Conservation (phyloP, 768 basidiomycete genomes). For the Hypholoma sublateritium region DNA sequence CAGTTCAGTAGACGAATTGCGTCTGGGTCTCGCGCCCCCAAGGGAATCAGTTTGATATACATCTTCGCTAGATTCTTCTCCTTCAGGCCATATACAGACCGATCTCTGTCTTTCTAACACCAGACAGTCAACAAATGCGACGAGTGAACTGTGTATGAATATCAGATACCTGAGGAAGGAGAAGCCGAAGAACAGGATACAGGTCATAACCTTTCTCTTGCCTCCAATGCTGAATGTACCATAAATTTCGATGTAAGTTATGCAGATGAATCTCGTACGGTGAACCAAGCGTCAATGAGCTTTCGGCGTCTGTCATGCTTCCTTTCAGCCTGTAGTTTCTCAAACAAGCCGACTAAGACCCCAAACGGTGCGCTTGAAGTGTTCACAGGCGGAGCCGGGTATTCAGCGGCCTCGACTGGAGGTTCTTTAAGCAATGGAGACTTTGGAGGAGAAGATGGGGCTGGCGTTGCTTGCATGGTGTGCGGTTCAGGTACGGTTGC, state of each 20-base stretch:
- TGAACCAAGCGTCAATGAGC: slow-evolving; percentile 77
- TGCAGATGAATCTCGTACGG: slow-evolving; percentile 45
- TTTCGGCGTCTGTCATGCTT: slow-evolving; percentile 74
- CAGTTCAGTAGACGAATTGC: slow-evolving; percentile 84
- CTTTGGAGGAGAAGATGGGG: slow-evolving; percentile 55
- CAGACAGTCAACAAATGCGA: background rate
- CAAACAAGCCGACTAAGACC: slow-evolving; percentile 70
- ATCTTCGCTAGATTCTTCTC: slow-evolving; percentile 93
- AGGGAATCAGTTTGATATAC: slow-evolving; percentile 86
- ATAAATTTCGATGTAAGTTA: slow-evolving; percentile 8
- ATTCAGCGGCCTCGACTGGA: slow-evolving; percentile 32
- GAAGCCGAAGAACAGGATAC: slow-evolving; percentile 84
- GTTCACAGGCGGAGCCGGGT: slow-evolving; percentile 64
- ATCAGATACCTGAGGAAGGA: slow-evolving; percentile 80
- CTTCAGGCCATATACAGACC: slow-evolving; percentile 91
- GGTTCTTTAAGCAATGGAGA: slow-evolving; percentile 37
- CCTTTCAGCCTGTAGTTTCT: slow-evolving; percentile 68
- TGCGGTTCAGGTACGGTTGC: too few species aligned
- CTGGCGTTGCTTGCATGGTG: slow-evolving; percentile 67
- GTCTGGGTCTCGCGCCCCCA: slow-evolving; percentile 78
- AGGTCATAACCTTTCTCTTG: slow-evolving; percentile 83
- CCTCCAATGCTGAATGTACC: slow-evolving; percentile 71
- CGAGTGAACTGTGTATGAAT: background rate
- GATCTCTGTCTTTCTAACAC: slow-evolving; percentile 86
- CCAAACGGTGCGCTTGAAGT: slow-evolving; percentile 68